Percentiles rank a stretch among this genome's conserved stretches.
These are phyloP conservation scores for Penicillium dipodomyicola DNA, from an alignment of 495 filamentous ascomycete genomes.

Conservation along the genomic window DNA sequence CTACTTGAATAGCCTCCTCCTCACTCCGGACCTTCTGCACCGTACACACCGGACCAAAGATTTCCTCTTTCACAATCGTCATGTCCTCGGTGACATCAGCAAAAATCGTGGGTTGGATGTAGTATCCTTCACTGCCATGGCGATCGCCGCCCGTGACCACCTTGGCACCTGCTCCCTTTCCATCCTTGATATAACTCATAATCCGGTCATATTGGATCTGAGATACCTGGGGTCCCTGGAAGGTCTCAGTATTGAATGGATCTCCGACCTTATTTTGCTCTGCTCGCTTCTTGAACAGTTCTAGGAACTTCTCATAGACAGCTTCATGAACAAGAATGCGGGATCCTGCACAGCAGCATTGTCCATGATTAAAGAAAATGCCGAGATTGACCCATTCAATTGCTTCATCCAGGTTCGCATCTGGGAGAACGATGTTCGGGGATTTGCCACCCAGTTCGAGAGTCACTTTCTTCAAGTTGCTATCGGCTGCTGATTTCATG, in stretches of 20 bases:
- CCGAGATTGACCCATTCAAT: slow-evolving; percentile 90
- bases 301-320: slow-evolving; percentile 70
- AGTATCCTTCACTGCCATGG: slow-evolving; percentile 74
- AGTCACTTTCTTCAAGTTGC: slow-evolving; percentile 90
- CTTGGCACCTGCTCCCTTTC: slow-evolving; percentile 73
- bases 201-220: slow-evolving; percentile 82
- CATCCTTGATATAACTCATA: slow-evolving; percentile 82
- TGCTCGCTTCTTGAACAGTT: slow-evolving; percentile 72
- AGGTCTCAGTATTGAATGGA: slow-evolving; percentile 73
- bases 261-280: slow-evolving; percentile 73
- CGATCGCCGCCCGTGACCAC: slow-evolving; percentile 75
- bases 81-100: slow-evolving; percentile 72
- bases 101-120: slow-evolving; percentile 91
- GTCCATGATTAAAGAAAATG: slow-evolving; percentile 90
- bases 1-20: slow-evolving; percentile 68
- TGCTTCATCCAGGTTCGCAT: slow-evolving; percentile 83
- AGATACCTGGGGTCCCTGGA: slow-evolving; percentile 91
- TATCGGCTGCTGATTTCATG: slow-evolving; percentile 81
- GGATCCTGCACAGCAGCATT: slow-evolving; percentile 86
- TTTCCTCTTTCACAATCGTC: slow-evolving; percentile 91
- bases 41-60: slow-evolving; percentile 84
- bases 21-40: slow-evolving; percentile 78
- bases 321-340: slow-evolving; percentile 74
- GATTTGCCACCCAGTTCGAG: slow-evolving; percentile 89
- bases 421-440: slow-evolving; percentile 85